These are phyloP conservation scores for Maudiozyma humilis DNA, from an alignment of 1,139 yeast species.

Conservation along the genomic window DNA sequence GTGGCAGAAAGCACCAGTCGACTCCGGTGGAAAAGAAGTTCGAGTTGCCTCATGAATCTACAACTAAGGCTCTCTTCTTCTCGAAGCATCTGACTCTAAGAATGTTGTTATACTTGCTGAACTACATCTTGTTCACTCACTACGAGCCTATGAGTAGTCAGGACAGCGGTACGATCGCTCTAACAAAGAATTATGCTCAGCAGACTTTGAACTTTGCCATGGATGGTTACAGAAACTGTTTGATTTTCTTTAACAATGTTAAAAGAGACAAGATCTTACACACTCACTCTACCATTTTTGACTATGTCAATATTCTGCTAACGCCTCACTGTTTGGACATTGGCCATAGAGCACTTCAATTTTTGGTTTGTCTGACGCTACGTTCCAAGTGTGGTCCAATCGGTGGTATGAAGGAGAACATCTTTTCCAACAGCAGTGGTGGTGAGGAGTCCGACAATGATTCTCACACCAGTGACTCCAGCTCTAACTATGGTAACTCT, in stretches of 20 bases:
- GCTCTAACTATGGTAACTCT: constrained; percentile 1
- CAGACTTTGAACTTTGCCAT: constrained; percentile 35
- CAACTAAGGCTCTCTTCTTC: constrained; percentile 34
- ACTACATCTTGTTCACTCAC: constrained; percentile 40
- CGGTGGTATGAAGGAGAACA: constrained; percentile 29
- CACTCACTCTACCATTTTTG: constrained; percentile 33
- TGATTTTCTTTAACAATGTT: constrained; percentile 32
- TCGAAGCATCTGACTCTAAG: constrained; percentile 37
- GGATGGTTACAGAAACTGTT: constrained; percentile 36
- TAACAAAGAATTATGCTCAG: constrained; percentile 36
- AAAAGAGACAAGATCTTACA: constrained; percentile 13
- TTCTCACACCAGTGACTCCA: constrained; percentile 6
- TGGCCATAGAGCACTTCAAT: constrained; percentile 45
- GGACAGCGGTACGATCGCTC: constrained; percentile 28
- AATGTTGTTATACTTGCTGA: constrained; percentile 40
- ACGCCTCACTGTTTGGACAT: constrained; percentile 42
- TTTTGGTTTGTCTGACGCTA: constrained; percentile 42
- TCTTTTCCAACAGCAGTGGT: constrained; percentile 20
- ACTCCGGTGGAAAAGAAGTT: constrained; percentile 21
- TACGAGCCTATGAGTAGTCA: constrained; percentile 38
- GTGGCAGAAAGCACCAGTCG: background rate
- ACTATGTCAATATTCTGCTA: constrained; percentile 37
- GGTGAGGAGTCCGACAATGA: constrained; percentile 21
- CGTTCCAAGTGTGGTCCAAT: constrained; percentile 40
- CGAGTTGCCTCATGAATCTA: constrained; percentile 30